A percentile compares a stretch with the other conserved stretches of the same genome.
Evolutionary conservation across 306 rosid species (phyloP).

Genomic region (Begonia masoniana): DNA sequence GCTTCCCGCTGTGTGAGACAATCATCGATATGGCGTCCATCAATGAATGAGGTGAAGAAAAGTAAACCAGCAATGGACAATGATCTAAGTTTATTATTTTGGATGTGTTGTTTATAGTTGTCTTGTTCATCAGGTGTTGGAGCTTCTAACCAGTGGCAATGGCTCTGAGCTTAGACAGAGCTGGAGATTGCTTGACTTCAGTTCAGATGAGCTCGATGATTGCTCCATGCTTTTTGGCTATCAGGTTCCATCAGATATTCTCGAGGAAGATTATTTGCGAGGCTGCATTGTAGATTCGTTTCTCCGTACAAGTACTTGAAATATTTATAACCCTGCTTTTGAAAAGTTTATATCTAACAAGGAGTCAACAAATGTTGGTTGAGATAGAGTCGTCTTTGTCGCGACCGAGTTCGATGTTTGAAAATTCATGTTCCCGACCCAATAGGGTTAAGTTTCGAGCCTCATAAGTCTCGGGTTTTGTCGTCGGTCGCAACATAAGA

Average conservation of each 20-base stretch:
- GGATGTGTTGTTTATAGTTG: not conserved
- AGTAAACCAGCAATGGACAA: not conserved
- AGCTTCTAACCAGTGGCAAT: slow-evolving; percentile 47
- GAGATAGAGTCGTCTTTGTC: too few species aligned
- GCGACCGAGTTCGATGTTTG: too few species aligned
- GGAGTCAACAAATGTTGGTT: too few species aligned
- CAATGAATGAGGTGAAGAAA: slow-evolving; percentile 59
- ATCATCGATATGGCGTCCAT: slow-evolving; percentile 59
- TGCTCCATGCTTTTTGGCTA: slow-evolving; percentile 79
- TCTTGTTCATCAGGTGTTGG: slow-evolving; percentile 38
- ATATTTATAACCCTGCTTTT: too few species aligned
- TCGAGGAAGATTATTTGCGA: slow-evolving; percentile 51
- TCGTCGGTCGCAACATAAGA: too few species aligned
- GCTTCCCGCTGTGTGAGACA: slow-evolving; percentile 86
- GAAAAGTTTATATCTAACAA: too few species aligned
- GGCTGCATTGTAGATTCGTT: too few species aligned
- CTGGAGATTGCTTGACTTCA: slow-evolving; percentile 62
- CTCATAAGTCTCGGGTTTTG: too few species aligned
- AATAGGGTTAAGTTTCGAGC: too few species aligned
- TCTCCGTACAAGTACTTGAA: too few species aligned
- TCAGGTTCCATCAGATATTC: slow-evolving; percentile 43
- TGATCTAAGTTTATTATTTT: not conserved
- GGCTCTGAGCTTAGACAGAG: slow-evolving; percentile 43
- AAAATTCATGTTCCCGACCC: too few species aligned
- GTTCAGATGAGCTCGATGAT: slow-evolving; percentile 72